Conservation (phyloP, 495 filamentous ascomycete species). For the Pyronema domesticum region DNA sequence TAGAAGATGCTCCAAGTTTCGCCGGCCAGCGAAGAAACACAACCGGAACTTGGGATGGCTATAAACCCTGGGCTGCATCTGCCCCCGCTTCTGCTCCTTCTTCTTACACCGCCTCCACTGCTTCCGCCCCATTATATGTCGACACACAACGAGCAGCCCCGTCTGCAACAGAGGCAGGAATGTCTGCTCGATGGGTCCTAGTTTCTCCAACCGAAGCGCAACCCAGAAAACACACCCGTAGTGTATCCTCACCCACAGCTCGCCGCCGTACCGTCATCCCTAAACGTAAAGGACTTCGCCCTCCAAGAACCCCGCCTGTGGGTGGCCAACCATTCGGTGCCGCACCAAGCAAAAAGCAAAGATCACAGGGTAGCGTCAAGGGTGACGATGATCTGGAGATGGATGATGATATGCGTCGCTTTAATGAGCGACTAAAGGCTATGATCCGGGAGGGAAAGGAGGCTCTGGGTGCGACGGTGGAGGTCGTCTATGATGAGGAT, state of each 20-base stretch:
- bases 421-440: conserved; percentile 58
- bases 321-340: too few relatives aligned
- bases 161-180: conserved; percentile 4
- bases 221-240: neutral
- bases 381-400: conserved; percentile 37
- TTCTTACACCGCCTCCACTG: neutral
- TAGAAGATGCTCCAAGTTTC: neutral
- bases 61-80: neutral
- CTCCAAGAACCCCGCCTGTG: too few relatives aligned
- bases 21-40: too few relatives aligned
- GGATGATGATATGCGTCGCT: conserved; percentile 55
- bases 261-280: neutral
- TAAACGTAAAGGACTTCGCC: too few relatives aligned
- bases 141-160: conserved; percentile 1
- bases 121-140: neutral
- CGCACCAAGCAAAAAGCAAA: too few relatives aligned
- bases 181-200: conserved; percentile 21
- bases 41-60: neutral
- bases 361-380: neutral
- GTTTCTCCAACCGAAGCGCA: conserved; percentile 14
- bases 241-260: neutral
- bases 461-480: conserved; percentile 49
- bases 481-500: conserved; percentile 37
- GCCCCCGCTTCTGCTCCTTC: neutral
- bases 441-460: conserved; percentile 83